Percentiles rank a stretch among this genome's conserved stretches.
Evolutionary conservation across 345 rosid genomes (phyloP).

Genomic region (Physaria fendleri): DNA sequence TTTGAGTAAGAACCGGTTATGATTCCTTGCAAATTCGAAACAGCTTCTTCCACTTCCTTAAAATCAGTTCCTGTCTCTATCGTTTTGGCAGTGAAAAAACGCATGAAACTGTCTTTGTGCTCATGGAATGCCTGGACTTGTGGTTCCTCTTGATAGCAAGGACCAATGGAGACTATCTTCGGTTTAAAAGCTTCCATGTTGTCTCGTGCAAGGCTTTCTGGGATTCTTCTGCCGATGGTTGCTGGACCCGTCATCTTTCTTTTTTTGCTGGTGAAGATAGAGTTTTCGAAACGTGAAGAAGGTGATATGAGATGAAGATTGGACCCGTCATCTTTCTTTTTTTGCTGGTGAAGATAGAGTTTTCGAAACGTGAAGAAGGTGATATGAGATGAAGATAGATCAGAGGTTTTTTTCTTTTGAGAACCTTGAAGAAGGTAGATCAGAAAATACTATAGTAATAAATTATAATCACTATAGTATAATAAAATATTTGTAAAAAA

Average conservation of each 20-base stretch:
- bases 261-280: too few relatives aligned
- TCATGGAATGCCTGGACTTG: slow-evolving; percentile 37
- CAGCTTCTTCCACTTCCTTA: slow-evolving; percentile 8
- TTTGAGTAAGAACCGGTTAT: slow-evolving; percentile 39
- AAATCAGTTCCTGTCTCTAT: not conserved
- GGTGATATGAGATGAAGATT: too few relatives aligned
- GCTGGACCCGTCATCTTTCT: slow-evolving; percentile 23
- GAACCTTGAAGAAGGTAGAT: too few relatives aligned
- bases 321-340: slow-evolving; percentile 26
- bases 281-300: too few relatives aligned
- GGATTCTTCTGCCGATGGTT: slow-evolving; percentile 35
- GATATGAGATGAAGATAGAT: too few relatives aligned
- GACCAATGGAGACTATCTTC: slow-evolving; percentile 42
- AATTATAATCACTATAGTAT: too few relatives aligned
- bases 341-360: too few relatives aligned
- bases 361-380: too few relatives aligned
- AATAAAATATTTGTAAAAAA: too few relatives aligned
- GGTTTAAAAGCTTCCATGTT: slow-evolving; percentile 41
- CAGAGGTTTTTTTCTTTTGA: slow-evolving; percentile 7
- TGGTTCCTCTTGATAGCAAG: slow-evolving; percentile 37
- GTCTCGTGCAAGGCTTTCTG: slow-evolving; percentile 30
- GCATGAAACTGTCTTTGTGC: slow-evolving; percentile 40
- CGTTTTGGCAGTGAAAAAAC: slow-evolving; percentile 21
- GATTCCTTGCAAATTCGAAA: slow-evolving; percentile 1
- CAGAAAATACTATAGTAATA: too few relatives aligned